Percentiles rank a stretch among this genome's conserved stretches.
phyloP scores from a whole-genome alignment of 306 rosid genomes.

The Lupinus albus region DNA sequence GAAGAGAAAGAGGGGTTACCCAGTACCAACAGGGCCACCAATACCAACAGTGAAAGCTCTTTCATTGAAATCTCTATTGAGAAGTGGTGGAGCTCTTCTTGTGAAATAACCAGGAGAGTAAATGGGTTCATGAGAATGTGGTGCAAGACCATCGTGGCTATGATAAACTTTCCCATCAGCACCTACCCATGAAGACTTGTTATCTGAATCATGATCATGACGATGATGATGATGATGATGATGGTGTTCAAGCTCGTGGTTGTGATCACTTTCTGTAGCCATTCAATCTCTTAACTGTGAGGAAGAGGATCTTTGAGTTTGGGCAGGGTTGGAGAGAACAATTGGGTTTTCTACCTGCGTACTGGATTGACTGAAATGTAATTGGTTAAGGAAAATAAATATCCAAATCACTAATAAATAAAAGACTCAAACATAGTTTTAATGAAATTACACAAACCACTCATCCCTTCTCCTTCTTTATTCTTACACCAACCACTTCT shows the following conservation, averaged over 20 bases:
- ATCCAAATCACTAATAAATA: too few species aligned
- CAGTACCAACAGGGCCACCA: slow-evolving; percentile 98
- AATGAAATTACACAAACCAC: too few species aligned
- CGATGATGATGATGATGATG: slow-evolving; percentile 38
- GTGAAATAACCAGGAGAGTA: slow-evolving; percentile 92
- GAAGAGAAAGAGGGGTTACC: slow-evolving; percentile 39
- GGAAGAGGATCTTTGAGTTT: too few species aligned
- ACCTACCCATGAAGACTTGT: slow-evolving; percentile 69
- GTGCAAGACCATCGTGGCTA: slow-evolving; percentile 95
- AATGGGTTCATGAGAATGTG: slow-evolving; percentile 94
- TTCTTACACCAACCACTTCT: too few species aligned
- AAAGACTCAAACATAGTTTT: too few species aligned
- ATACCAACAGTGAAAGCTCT: slow-evolving; percentile 93
- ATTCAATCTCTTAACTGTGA: slow-evolving; percentile 31
- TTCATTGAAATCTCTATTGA: slow-evolving; percentile 67
- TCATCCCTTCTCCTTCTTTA: too few species aligned
- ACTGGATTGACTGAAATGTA: too few species aligned
- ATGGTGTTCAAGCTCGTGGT: slow-evolving; percentile 28
- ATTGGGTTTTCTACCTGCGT: too few species aligned
- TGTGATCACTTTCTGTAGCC: slow-evolving; percentile 52
- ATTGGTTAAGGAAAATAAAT: too few species aligned
- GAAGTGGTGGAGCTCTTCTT: slow-evolving; percentile 84
- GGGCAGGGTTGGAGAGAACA: too few species aligned
- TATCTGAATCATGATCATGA: not conserved
- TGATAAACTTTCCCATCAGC: slow-evolving; percentile 84